These are phyloP conservation scores for Chondrostereum purpureum DNA, from an alignment of 1,284 basidiomycete genomes.

Conservation along the genomic window DNA sequence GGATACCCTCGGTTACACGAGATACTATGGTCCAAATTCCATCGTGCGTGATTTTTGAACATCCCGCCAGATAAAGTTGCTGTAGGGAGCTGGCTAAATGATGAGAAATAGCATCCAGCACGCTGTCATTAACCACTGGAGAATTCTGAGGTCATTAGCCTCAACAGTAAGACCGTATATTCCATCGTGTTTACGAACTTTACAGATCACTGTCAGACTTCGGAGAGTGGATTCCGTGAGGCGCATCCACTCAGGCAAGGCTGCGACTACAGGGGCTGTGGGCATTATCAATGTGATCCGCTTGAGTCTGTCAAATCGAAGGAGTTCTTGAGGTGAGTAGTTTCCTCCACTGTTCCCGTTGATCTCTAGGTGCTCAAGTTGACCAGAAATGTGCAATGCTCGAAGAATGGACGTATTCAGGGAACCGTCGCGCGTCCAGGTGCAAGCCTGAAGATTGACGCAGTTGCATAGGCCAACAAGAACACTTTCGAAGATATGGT, in stretches of 20 bases:
- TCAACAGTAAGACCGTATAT: background rate
- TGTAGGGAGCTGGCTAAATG: conserved; percentile 41
- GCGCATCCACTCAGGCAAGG: conserved; percentile 46
- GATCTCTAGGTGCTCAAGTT: conserved; percentile 53
- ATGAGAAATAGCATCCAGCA: conserved; percentile 43
- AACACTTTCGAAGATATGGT: conserved; percentile 24
- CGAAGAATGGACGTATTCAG: conserved; percentile 50
- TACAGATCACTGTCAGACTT: conserved; percentile 60
- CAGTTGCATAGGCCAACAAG: conserved; percentile 52
- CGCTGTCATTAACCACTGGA: conserved; percentile 45
- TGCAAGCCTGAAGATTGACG: conserved; percentile 49
- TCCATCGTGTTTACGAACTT: conserved; percentile 32
- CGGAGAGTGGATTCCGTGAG: conserved; percentile 37
- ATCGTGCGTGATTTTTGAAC: conserved; percentile 56
- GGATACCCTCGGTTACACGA: conserved; percentile 59
- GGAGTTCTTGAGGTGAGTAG: conserved; percentile 46
- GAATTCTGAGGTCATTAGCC: conserved; percentile 35
- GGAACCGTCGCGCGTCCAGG: conserved; percentile 72
- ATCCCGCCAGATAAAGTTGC: conserved; percentile 55
- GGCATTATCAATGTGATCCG: conserved; percentile 69
- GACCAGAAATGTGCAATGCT: conserved; percentile 34
- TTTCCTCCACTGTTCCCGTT: conserved; percentile 55
- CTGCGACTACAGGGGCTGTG: conserved; percentile 40
- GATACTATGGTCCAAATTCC: conserved; percentile 46
- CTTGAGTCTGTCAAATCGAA: conserved; percentile 39